These are phyloP conservation scores for Symbiodinium pilosum DNA, from an alignment of 73 alveolate species.

Conservation along the genomic window DNA sequence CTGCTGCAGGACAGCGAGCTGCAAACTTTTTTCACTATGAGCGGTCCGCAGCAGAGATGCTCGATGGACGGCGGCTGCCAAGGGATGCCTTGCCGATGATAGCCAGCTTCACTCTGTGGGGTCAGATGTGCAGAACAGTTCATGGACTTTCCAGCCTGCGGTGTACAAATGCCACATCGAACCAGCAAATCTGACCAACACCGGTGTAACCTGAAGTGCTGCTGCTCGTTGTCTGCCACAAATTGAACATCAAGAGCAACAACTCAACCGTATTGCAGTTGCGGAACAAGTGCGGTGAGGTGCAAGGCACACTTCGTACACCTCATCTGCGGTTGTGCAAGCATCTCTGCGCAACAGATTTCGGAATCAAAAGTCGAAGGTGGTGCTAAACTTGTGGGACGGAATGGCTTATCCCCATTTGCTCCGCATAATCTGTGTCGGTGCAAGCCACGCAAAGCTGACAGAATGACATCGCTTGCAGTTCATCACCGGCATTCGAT, in stretches of 20 bases:
- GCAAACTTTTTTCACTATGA: not conserved
- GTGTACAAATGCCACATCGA: conserved; percentile 79
- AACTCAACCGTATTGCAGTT: not conserved
- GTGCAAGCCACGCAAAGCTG: too few species aligned
- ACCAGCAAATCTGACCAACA: conserved; percentile 87
- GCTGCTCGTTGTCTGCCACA: not conserved
- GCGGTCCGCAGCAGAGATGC: not conserved
- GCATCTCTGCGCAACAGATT: too few species aligned
- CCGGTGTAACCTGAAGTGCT: conserved; percentile 35
- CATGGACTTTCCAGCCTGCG: too few species aligned
- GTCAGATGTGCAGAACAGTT: too few species aligned
- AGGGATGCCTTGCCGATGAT: conserved; percentile 1
- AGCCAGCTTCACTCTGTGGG: too few species aligned
- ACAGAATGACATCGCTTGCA: too few species aligned
- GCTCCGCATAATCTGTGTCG: too few species aligned
- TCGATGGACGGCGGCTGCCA: not conserved
- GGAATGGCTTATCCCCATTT: too few species aligned
- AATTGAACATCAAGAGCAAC: not conserved
- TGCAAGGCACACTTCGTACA: conserved; percentile 59
- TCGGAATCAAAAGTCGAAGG: too few species aligned
- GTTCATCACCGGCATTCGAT: too few species aligned
- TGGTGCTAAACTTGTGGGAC: too few species aligned
- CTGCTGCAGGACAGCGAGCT: not conserved
- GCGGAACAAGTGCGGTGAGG: conserved; percentile 37
- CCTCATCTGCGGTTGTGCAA: too few species aligned